Conservation (phyloP, 1,284 basidiomycete species). For the Microbotryum scabiosae region DNA sequence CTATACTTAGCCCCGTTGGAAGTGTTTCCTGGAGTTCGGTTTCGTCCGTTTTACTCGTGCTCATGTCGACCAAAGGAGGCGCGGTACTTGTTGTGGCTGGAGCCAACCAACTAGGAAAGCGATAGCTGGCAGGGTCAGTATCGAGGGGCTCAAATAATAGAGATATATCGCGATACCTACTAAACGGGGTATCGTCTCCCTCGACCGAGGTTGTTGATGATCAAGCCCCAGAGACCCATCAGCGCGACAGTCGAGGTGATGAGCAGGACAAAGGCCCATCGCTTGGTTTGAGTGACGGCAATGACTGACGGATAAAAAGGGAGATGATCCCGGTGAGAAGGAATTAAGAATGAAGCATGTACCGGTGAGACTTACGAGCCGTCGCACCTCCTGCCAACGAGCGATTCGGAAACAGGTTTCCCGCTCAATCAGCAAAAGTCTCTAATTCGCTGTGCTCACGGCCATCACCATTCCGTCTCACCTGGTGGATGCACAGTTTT, state of each 20-base stretch:
- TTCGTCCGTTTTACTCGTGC: no score
- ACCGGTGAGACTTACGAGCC: constrained; percentile 8
- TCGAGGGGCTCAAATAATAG: no score
- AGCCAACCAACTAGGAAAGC: no score
- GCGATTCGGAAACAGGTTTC: no score
- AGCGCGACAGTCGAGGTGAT: constrained; percentile 12
- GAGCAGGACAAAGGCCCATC: constrained; percentile 21
- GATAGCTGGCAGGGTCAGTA: no score
- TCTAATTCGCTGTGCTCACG: no score
- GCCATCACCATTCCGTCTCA: neutral
- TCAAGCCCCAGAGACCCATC: constrained; percentile 18
- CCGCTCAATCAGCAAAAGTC: no score
- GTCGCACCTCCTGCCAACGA: constrained; percentile 13
- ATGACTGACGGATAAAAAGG: constrained; percentile 8
- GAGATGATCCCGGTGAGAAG: neutral
- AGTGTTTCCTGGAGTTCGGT: no score
- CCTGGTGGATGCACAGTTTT: constrained; percentile 26
- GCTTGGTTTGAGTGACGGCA: constrained; percentile 9
- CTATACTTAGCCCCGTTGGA: no score
- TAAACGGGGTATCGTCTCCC: constrained; percentile 13
- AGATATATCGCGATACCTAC: neutral
- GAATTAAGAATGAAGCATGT: neutral
- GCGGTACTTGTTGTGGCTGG: no score
- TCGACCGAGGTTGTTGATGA: constrained; percentile 23
- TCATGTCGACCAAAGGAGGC: no score